Evolutionary conservation across 1,284 basidiomycete species (phyloP).

Genomic region (Cryptococcus maquisensis): DNA sequence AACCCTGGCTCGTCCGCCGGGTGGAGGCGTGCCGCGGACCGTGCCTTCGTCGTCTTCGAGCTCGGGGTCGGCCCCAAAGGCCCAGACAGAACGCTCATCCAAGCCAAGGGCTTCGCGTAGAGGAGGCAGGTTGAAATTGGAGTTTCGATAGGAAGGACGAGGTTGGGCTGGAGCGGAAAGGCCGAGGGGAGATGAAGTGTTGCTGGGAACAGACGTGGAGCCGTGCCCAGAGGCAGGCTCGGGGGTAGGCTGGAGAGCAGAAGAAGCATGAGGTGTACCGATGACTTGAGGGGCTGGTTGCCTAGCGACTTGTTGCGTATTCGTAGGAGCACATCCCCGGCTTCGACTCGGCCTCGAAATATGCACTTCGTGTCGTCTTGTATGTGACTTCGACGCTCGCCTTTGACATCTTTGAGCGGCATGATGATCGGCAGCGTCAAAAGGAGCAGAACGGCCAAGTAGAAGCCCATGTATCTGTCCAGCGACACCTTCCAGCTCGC

Average conservation of each 20-base stretch:
- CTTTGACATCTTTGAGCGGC: too few species aligned
- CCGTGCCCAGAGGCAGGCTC: too few species aligned
- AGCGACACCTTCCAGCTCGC: background rate
- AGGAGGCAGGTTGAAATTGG: background rate
- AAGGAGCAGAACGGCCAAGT: background rate
- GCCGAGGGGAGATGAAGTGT: too few species aligned
- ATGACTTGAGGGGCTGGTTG: slow-evolving; percentile 7
- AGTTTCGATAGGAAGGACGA: background rate
- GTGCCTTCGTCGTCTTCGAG: background rate
- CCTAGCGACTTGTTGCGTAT: background rate
- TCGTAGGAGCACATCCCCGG: slow-evolving; percentile 7
- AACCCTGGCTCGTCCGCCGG: too few species aligned
- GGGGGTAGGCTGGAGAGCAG: too few species aligned
- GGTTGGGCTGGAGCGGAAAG: too few species aligned
- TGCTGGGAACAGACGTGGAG: too few species aligned
- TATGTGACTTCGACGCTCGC: too few species aligned
- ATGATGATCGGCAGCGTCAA: background rate
- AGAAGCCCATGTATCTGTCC: background rate
- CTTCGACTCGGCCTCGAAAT: background rate
- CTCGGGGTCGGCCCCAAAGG: background rate
- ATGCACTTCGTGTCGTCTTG: background rate
- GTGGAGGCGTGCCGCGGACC: background rate
- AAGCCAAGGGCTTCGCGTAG: background rate
- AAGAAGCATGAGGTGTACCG: too few species aligned
- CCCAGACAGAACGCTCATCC: background rate